These are phyloP conservation scores for Zasmidium citrigriseum DNA, from an alignment of 2,329 filamentous ascomycete genomes.

Conservation along the genomic window DNA sequence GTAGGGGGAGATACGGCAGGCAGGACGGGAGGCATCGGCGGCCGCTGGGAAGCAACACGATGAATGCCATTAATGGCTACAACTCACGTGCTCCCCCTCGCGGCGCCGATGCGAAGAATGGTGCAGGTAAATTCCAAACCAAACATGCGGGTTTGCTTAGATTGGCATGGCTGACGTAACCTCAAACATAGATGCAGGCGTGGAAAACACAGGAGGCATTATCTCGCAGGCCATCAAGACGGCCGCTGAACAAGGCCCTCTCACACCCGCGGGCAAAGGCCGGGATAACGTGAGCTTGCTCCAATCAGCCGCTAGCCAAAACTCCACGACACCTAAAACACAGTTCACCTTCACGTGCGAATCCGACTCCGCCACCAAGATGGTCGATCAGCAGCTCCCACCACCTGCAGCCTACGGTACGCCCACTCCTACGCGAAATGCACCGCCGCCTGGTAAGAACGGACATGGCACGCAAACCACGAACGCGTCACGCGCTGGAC, in stretches of 20 bases:
- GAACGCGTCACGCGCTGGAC: conserved; percentile 22
- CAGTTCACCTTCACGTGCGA: conserved; percentile 98
- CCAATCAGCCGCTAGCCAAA: conserved; percentile 58
- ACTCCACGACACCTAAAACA: conserved; percentile 65
- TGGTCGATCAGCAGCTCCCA: conserved; percentile 49
- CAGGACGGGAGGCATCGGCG: conserved; percentile 43
- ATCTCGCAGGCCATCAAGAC: conserved; percentile 92
- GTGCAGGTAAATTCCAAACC: conserved; percentile 24
- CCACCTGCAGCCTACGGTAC: conserved; percentile 19
- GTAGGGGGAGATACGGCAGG: conserved; percentile 80
- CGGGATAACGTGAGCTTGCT: conserved; percentile 73
- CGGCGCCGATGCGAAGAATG: conserved; percentile 21
- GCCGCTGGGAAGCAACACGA: conserved; percentile 44
- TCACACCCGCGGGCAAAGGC: conserved; percentile 65
- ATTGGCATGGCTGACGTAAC: conserved; percentile 19
- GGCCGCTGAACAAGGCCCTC: conserved; percentile 66
- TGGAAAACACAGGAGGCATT: conserved; percentile 60
- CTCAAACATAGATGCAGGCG: conserved; percentile 48
- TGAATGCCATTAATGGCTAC: conserved; percentile 45
- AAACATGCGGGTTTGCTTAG: conserved; percentile 7
- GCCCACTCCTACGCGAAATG: conserved; percentile 18
- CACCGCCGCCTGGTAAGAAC: conserved; percentile 12
- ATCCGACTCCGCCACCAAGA: conserved; percentile 78
- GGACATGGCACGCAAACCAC: conserved; percentile 33
- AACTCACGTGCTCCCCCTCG: conserved; percentile 22